Evolutionary conservation across 805 yeast genomes (phyloP), one percentile per base, ranked within the genome.

Genomic region (Teunomyces lycoperdinae): DNA sequence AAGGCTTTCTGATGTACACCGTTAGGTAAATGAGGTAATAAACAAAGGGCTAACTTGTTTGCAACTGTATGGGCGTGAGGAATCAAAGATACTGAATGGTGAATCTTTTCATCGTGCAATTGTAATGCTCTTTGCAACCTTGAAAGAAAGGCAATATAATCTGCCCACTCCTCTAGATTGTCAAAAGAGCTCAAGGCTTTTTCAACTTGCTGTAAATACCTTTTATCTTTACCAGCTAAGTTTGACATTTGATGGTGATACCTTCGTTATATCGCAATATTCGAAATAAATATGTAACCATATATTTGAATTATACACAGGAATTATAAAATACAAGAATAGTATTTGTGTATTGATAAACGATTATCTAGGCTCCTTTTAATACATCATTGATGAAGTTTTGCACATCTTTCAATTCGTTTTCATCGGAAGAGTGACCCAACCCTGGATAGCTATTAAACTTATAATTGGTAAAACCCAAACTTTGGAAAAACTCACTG

Each of bases 121-220:
- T 60, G 70, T 35, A 91, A 66, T 0, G 95, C 84, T 62, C 89
- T 88, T 49, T 83, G 82, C 5, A 95, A 76, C 50, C 87, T 81
- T 2, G 92, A 83, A 40, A 95, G 72, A 62, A 89, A 91, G 17
- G 97, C 85, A 48, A 94, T 94, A 63, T 92, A 90, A 63, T 94
- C 99, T 10, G 99, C 98, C 99, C 99, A 94, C 70, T 94, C 99
- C 29, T 83, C 87, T 1, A 90, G 85, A 1, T 87, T 70, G 45
- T 89, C 96, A 70, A 92, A 92, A 14, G 80, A 74, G 5, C 79
- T 76, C 17, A 94, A 71, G 0, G 94, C 88, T 54, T 84, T 79
- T 45, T 87, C 92, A 9, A 92, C 77, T 48, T 77, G 82, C n/a
- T 79, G 73, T 16, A 74, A 70, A 59, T 83, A 85, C 50, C 86